phyloP scores from a whole-genome alignment of 345 rosid species.

The Eucalyptus camaldulensis region DNA sequence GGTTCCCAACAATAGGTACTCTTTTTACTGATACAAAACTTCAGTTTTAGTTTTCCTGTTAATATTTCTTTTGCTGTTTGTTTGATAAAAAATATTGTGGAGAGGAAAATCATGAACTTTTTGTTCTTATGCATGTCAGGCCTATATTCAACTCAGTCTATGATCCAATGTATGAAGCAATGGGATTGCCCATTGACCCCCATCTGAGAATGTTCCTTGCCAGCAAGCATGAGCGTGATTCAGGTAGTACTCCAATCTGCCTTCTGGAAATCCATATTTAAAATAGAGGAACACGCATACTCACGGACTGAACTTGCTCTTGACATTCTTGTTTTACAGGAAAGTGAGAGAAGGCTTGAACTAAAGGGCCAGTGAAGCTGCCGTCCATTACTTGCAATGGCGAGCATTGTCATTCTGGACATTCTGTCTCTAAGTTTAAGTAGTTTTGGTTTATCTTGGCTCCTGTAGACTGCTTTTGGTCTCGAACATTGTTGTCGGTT shows the following conservation, averaged over 20 bases:
- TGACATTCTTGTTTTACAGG: not conserved
- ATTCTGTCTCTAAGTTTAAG: not conserved
- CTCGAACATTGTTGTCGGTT: not conserved
- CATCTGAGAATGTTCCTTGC: slow-evolving; percentile 15
- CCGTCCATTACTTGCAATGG: not conserved
- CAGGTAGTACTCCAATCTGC: not conserved
- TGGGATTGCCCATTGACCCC: slow-evolving; percentile 27
- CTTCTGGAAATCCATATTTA: not conserved
- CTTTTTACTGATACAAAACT: not conserved
- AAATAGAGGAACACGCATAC: not conserved
- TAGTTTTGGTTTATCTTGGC: not conserved
- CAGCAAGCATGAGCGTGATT: not conserved
- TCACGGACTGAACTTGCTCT: not conserved
- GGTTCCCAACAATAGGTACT: not conserved
- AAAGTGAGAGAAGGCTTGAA: not conserved
- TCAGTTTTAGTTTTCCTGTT: not conserved
- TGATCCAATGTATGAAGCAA: slow-evolving; percentile 22
- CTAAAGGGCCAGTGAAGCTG: not conserved
- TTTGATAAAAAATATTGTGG: not conserved
- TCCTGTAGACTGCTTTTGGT: not conserved
- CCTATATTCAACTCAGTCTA: not conserved
- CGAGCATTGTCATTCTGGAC: not conserved
- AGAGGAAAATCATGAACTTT: not conserved
- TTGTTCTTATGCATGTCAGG: not conserved
- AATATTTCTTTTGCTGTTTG: not conserved